These are phyloP conservation scores for Acanthamoeba lenticulata DNA, from an alignment of 208 protist species.

Conservation along the genomic window DNA sequence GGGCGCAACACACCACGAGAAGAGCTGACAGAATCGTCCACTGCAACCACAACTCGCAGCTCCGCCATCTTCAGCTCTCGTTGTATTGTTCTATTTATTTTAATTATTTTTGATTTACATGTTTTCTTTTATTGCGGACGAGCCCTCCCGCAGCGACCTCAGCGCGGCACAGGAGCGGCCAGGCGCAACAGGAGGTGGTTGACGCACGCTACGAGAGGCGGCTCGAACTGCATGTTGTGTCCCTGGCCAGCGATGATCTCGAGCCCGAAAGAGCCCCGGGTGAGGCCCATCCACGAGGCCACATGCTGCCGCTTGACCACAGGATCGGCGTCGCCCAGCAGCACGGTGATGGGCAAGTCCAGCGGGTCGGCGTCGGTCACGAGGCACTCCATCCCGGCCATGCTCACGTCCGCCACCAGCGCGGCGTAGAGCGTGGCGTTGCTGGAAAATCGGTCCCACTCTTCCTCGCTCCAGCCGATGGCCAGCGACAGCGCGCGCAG, in stretches of 20 bases:
- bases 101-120: background rate
- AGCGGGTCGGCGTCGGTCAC: background rate
- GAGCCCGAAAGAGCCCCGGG: background rate
- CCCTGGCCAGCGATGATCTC: background rate
- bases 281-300: constrained; percentile 9
- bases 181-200: background rate
- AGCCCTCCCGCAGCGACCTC: too few relatives aligned
- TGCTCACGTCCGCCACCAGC: constrained; percentile 44
- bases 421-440: constrained; percentile 37
- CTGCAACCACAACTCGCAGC: background rate
- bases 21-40: background rate
- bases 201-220: background rate
- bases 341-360: constrained; percentile 4
- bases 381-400: background rate
- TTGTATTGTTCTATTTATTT: background rate
- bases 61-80: background rate
- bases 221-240: constrained; percentile 66
- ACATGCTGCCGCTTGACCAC: constrained; percentile 38
- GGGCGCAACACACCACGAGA: background rate
- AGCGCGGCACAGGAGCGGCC: too few relatives aligned
- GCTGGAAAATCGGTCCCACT: constrained; percentile 54
- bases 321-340: constrained; percentile 33
- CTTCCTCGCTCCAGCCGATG: constrained; percentile 61
- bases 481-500: constrained; percentile 33
- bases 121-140: too few relatives aligned